These are phyloP conservation scores for Encephalitozoon romaleae DNA, from an alignment of 371 early-diverging fungal genomes.

Conservation along the genomic window DNA sequence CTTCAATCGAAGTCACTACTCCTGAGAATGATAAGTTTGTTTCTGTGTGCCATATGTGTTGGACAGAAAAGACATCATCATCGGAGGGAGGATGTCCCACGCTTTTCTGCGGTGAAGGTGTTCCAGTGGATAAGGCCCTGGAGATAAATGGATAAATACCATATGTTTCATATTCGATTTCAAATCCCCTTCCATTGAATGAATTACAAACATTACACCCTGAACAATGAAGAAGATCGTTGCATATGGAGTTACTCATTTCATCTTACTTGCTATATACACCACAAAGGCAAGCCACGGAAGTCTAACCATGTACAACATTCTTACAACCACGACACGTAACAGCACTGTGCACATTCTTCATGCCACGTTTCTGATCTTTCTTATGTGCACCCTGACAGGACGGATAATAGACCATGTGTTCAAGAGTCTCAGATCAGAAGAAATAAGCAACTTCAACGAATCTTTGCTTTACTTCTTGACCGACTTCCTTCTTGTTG, in stretches of 20 bases:
- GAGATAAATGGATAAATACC: neutral
- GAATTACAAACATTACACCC: neutral
- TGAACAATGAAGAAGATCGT: neutral
- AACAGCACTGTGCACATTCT: slow-evolving; percentile 54
- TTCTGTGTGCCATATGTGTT: neutral
- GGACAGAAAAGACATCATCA: neutral
- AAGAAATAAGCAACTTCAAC: slow-evolving; percentile 51
- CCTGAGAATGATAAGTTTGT: neutral
- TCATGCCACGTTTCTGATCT: slow-evolving; percentile 40
- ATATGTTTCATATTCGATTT: neutral
- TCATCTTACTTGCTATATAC: neutral
- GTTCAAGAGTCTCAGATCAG: slow-evolving; percentile 31
- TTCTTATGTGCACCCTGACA: slow-evolving; percentile 32
- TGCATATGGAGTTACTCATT: neutral
- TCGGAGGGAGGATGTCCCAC: neutral
- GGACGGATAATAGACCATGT: neutral
- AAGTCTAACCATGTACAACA: slow-evolving; percentile 18
- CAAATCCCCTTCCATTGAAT: neutral
- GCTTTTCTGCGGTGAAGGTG: neutral
- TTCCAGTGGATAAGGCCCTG: neutral
- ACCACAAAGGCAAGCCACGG: neutral
- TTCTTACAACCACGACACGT: slow-evolving; percentile 24
- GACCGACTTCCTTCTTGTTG: slow-evolving; percentile 48
- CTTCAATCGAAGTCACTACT: neutral
- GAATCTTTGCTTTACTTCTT: slow-evolving; percentile 49